Evolutionary conservation across 2,329 filamentous ascomycete genomes (phyloP).

Genomic region (Pseudopyrenochaeta lycopersici): DNA sequence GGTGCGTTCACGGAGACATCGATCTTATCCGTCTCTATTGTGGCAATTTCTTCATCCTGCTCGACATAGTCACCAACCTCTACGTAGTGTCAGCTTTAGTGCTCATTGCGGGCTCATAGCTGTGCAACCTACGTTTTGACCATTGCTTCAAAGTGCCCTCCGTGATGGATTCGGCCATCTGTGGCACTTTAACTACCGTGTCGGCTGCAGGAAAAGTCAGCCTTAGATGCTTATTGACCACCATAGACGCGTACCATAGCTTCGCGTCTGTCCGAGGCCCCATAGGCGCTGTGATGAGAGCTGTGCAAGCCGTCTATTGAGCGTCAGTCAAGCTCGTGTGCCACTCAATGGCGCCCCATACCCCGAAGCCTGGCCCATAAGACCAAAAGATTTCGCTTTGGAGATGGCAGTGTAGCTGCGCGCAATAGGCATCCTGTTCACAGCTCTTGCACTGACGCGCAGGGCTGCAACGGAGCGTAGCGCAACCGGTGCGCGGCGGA

Average conservation of each 20-base stretch:
- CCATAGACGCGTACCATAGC: constrained; percentile 37
- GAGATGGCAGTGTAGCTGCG: constrained; percentile 47
- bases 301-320: constrained; percentile 39
- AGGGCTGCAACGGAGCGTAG: constrained; percentile 42
- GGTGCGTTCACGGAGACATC: constrained; percentile 97
- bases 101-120: neutral
- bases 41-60: constrained; percentile 96
- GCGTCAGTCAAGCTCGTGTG: constrained; percentile 17
- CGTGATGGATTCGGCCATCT: constrained; percentile 98
- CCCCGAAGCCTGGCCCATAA: constrained; percentile 42
- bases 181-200: constrained; percentile 87
- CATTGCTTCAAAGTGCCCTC: constrained; percentile 97
- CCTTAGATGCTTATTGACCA: neutral
- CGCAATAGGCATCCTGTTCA: constrained; percentile 28
- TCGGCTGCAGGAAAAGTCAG: constrained; percentile 64
- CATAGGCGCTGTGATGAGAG: constrained; percentile 36
- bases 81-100: constrained; percentile 38
- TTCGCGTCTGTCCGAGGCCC: constrained; percentile 43
- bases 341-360: constrained; percentile 24
- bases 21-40: constrained; percentile 99
- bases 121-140: constrained; percentile 69
- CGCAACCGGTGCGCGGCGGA: constrained; percentile 44
- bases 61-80: constrained; percentile 93
- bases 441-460: constrained; percentile 39
- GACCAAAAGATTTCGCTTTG: constrained; percentile 43